Evolutionary conservation across 192 early-diverging fungal species (phyloP).

Genomic region (Allomyces arbusculus): DNA sequence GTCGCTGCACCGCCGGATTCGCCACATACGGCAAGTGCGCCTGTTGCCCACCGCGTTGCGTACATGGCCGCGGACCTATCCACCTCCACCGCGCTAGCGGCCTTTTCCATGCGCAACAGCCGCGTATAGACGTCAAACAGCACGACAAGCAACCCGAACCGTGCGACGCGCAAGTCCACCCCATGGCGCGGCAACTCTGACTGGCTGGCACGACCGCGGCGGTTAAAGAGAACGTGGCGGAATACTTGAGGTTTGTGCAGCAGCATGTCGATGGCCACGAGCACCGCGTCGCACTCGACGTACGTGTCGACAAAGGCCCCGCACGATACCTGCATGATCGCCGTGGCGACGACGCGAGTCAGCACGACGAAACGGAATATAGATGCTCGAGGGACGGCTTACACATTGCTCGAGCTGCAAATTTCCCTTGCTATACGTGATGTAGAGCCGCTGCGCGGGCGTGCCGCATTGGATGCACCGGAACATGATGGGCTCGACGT

Average conservation of each 20-base stretch:
- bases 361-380: neutral
- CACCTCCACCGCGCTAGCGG: no score
- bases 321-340: slow-evolving; percentile 29
- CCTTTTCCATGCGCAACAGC: neutral
- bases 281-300: slow-evolving; percentile 69
- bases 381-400: slow-evolving; percentile 1
- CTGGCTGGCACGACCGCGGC: slow-evolving; percentile 15
- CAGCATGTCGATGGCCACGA: slow-evolving; percentile 81
- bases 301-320: slow-evolving; percentile 78
- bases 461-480: slow-evolving; percentile 57
- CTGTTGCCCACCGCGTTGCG: no score
- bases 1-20: no score
- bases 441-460: slow-evolving; percentile 45
- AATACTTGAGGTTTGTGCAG: slow-evolving; percentile 71
- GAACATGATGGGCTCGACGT: neutral
- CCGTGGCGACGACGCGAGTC: neutral
- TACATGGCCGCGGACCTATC: no score
- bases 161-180: neutral
- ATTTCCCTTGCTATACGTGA: slow-evolving; percentile 63
- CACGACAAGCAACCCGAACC: slow-evolving; percentile 51
- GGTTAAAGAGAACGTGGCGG: slow-evolving; percentile 68
- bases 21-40: no score
- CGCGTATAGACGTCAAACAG: slow-evolving; percentile 67
- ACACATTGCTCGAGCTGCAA: slow-evolving; percentile 66
- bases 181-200: neutral